These are phyloP conservation scores for Trichoderma virens DNA, from an alignment of 495 filamentous ascomycete species.

Conservation along the genomic window DNA sequence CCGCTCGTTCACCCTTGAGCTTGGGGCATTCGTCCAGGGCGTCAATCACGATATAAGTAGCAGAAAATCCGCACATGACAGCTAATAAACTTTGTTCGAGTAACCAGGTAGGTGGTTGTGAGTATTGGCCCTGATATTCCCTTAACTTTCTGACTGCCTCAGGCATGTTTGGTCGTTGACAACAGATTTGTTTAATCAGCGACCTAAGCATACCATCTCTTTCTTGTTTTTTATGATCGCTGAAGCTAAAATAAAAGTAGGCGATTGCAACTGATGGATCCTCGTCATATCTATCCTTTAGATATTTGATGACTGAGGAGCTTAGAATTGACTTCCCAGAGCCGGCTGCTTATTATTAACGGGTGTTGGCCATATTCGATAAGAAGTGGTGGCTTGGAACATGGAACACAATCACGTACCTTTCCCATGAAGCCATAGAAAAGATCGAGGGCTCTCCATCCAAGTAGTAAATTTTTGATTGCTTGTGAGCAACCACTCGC, in stretches of 20 bases:
- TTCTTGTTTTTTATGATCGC: constrained; percentile 12
- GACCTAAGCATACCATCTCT: constrained; percentile 14
- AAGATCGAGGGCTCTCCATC: background rate
- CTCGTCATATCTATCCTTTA: background rate
- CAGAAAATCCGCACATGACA: constrained; percentile 2
- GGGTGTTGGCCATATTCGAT: no score
- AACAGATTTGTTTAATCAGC: constrained; percentile 16
- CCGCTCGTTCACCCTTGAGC: constrained; percentile 11
- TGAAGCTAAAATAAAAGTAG: constrained; percentile 22
- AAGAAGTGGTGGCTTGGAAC: no score
- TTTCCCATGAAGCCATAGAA: constrained; percentile 26
- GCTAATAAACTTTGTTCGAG: constrained; percentile 9
- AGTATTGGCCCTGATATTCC: background rate
- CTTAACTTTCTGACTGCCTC: background rate
- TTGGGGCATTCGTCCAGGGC: constrained; percentile 21
- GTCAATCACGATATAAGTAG: constrained; percentile 19
- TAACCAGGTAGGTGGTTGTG: constrained; percentile 4
- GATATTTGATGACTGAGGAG: constrained; percentile 16
- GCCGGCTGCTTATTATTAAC: constrained; percentile 16
- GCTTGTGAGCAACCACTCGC: background rate
- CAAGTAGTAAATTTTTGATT: background rate
- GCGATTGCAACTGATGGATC: background rate
- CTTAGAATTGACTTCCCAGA: constrained; percentile 1
- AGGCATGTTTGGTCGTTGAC: background rate
- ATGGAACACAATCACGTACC: constrained; percentile 21